Percentiles rank a stretch among this genome's conserved stretches.
Conservation (phyloP, 768 basidiomycete species). For the Mycena rebaudengoi region DNA sequence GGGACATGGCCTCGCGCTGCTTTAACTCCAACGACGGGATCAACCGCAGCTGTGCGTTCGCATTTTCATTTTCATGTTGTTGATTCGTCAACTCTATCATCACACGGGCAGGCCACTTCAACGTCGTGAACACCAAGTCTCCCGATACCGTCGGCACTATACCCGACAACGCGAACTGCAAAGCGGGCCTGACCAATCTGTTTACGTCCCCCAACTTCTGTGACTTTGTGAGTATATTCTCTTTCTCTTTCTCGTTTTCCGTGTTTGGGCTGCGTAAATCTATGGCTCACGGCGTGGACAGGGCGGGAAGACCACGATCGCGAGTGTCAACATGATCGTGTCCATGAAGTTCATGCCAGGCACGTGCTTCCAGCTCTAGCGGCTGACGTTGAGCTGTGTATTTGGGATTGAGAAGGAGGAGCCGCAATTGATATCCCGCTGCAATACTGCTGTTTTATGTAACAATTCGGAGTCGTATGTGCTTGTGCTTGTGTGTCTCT, state of each 20-base stretch:
- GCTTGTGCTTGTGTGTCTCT: neutral
- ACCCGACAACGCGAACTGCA: conserved; percentile 16
- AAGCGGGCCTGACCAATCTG: conserved; percentile 15
- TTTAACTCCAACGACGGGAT: conserved; percentile 5
- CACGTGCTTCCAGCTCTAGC: conserved; percentile 15
- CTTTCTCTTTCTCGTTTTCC: neutral
- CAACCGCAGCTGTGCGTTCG: conserved; percentile 8
- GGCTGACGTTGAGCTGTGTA: neutral
- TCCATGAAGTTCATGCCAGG: conserved; percentile 4
- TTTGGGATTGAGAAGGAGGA: conserved; percentile 4
- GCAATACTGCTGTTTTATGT: conserved; percentile 4
- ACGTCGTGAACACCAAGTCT: conserved; percentile 14
- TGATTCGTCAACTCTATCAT: neutral
- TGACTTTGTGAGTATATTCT: conserved; percentile 12
- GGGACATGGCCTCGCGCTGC: conserved; percentile 19
- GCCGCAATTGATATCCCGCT: conserved; percentile 6
- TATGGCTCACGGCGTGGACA: conserved; percentile 9
- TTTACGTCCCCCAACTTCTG: conserved; percentile 15
- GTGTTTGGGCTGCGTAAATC: neutral
- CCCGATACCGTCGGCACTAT: conserved; percentile 13
- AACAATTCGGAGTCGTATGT: neutral
- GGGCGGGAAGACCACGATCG: conserved; percentile 18
- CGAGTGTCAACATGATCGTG: conserved; percentile 12
- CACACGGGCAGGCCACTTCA: conserved; percentile 11
- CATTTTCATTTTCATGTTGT: conserved; percentile 4